Evolutionary conservation across 495 filamentous ascomycete genomes (phyloP).

Genomic region (Penicillium salamii): DNA sequence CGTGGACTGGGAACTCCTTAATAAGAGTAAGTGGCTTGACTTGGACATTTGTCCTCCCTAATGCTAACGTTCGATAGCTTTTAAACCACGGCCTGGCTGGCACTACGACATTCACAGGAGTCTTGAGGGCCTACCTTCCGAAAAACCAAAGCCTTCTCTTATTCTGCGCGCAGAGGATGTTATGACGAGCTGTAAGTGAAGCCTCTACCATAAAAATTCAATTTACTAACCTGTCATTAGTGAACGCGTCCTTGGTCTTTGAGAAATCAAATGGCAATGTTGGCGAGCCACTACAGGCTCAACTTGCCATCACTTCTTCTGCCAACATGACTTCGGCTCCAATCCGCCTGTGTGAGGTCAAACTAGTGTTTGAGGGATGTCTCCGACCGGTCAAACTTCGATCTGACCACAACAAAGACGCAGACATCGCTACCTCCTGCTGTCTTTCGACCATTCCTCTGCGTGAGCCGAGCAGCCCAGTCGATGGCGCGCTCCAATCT

Average conservation of each 20-base stretch:
- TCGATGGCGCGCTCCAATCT: conserved; percentile 34
- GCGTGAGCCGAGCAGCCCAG: conserved; percentile 30
- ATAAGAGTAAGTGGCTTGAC: conserved; percentile 50
- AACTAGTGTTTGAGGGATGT: conserved; percentile 66
- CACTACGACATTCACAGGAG: conserved; percentile 72
- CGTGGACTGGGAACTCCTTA: conserved; percentile 83
- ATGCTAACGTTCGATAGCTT: conserved; percentile 43
- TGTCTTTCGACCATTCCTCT: conserved; percentile 32
- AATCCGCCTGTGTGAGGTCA: conserved; percentile 61
- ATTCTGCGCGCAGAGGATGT: conserved; percentile 65
- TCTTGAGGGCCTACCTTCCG: conserved; percentile 51
- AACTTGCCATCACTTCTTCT: conserved; percentile 69
- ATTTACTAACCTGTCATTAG: conserved; percentile 23
- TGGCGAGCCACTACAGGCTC: conserved; percentile 70
- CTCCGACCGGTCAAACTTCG: conserved; percentile 56
- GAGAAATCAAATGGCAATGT: conserved; percentile 73
- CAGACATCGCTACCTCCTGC: conserved; percentile 21
- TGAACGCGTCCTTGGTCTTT: conserved; percentile 73
- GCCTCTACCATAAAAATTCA: neutral
- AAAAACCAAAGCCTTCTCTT: conserved; percentile 59
- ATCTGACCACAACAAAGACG: conserved; percentile 28
- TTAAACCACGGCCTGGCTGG: conserved; percentile 59
- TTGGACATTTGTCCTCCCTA: neutral
- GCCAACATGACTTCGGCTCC: conserved; percentile 62
- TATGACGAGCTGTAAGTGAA: conserved; percentile 60